Evolutionary conservation across 768 basidiomycete genomes (phyloP).

Genomic region (Clitopilus hobsonii): DNA sequence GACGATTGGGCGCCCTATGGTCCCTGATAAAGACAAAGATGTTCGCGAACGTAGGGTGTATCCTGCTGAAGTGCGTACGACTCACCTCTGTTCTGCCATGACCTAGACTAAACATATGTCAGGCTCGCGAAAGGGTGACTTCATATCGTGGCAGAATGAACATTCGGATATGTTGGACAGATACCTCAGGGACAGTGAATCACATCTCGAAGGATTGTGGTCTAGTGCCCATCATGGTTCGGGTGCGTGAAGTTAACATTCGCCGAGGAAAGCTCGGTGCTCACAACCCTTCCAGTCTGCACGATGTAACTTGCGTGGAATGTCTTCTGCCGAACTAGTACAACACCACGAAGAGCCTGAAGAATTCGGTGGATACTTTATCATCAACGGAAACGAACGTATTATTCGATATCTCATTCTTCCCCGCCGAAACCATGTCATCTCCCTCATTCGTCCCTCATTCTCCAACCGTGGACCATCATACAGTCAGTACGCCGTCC

Average conservation of each 20-base stretch:
- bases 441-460: constrained; percentile 85
- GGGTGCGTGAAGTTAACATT: constrained; percentile 61
- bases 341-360: constrained; percentile 92
- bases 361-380: constrained; percentile 98
- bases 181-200: constrained; percentile 63
- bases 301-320: constrained; percentile 83
- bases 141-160: constrained; percentile 92
- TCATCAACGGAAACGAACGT: constrained; percentile 98
- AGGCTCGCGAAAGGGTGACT: constrained; percentile 91
- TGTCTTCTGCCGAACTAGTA: constrained; percentile 86
- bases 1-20: constrained; percentile 79
- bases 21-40: constrained; percentile 75
- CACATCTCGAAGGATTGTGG: constrained; percentile 85
- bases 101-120: constrained; percentile 2
- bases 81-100: neutral
- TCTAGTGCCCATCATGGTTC: constrained; percentile 93
- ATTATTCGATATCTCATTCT: constrained; percentile 96
- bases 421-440: constrained; percentile 92
- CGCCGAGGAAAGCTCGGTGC: too few relatives aligned
- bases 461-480: constrained; percentile 92
- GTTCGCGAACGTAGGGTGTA: constrained; percentile 76
- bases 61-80: constrained; percentile 74
- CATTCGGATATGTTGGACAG: constrained; percentile 79
- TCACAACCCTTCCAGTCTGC: constrained; percentile 54
- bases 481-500: constrained; percentile 91